Percentiles rank a stretch among this genome's conserved stretches.
Conservation (phyloP, 768 basidiomycete genomes). For the Pleurotus citrinopileatus region DNA sequence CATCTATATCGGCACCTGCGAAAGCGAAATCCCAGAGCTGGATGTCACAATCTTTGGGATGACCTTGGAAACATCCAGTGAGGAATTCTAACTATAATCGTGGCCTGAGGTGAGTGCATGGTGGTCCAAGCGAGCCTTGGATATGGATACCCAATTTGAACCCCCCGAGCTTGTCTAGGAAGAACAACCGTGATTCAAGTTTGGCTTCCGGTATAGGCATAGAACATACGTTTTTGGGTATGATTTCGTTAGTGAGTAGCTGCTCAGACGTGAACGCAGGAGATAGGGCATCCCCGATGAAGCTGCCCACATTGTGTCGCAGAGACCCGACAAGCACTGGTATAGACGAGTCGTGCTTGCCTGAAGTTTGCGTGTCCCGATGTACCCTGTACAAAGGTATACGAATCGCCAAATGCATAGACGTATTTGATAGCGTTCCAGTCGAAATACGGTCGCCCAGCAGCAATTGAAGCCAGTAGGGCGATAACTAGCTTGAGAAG, state of each 20-base stretch:
- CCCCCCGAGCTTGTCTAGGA: slow-evolving; percentile 52
- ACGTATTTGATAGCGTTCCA: slow-evolving; percentile 43
- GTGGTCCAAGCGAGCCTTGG: background rate
- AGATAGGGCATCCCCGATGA: slow-evolving; percentile 45
- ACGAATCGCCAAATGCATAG: slow-evolving; percentile 56
- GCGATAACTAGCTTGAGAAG: background rate
- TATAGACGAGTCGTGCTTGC: slow-evolving; percentile 19
- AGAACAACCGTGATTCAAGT: too few species aligned
- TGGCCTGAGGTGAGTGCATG: too few species aligned
- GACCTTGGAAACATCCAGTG: slow-evolving; percentile 47
- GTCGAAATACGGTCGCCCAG: slow-evolving; percentile 24
- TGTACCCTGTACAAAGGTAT: slow-evolving; percentile 52
- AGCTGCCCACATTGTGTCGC: too few species aligned
- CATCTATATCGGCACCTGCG: slow-evolving; percentile 48
- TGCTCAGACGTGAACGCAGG: slow-evolving; percentile 39
- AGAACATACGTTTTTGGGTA: slow-evolving; percentile 37
- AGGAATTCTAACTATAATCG: slow-evolving; percentile 53
- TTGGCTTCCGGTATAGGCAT: too few species aligned
- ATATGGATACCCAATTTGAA: slow-evolving; percentile 42
- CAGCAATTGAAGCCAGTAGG: background rate
- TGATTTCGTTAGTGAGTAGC: slow-evolving; percentile 40
- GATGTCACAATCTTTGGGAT: slow-evolving; percentile 36
- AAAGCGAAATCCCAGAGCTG: slow-evolving; percentile 59
- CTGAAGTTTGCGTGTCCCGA: slow-evolving; percentile 48
- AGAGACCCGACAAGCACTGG: too few species aligned